These are phyloP conservation scores for Delphinella strobiligena DNA, from an alignment of 2,329 filamentous ascomycete genomes.

Conservation along the genomic window DNA sequence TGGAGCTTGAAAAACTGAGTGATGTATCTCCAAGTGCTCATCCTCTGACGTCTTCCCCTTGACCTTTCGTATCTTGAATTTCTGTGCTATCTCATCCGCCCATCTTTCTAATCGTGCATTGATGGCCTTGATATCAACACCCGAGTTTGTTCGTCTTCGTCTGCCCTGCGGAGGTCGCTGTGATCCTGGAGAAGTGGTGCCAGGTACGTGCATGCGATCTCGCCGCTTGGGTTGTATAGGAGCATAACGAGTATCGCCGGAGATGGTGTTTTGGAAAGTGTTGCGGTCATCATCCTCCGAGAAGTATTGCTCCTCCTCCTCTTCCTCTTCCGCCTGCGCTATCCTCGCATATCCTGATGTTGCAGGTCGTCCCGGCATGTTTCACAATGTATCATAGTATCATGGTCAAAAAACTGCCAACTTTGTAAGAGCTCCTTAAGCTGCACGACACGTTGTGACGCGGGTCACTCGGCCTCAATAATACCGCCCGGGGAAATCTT, in stretches of 20 bases:
- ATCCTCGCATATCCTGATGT: constrained; percentile 40
- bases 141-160: constrained; percentile 62
- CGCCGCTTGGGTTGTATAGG: constrained; percentile 34
- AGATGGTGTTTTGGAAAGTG: constrained; percentile 14
- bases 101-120: constrained; percentile 90
- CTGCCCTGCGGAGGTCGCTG: constrained; percentile 20
- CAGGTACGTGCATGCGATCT: constrained; percentile 31
- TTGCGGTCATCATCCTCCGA: constrained; percentile 23
- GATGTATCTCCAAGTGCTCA: constrained; percentile 86
- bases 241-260: constrained; percentile 27
- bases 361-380: constrained; percentile 26
- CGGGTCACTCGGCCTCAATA: too few relatives aligned
- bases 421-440: too few relatives aligned
- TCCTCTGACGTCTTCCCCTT: constrained; percentile 66
- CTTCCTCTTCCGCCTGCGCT: constrained; percentile 40
- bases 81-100: constrained; percentile 95
- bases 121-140: constrained; percentile 95
- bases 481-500: too few relatives aligned
- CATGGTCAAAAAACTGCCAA: not conserved
- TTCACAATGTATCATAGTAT: not conserved
- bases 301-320: constrained; percentile 25
- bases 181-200: constrained; percentile 20
- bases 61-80: constrained; percentile 78
- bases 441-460: too few relatives aligned
- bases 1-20: constrained; percentile 90